Base-by-base conservation (phyloP, 2,329 filamentous ascomycete species). In the Fusarium mangiferae region DNA sequence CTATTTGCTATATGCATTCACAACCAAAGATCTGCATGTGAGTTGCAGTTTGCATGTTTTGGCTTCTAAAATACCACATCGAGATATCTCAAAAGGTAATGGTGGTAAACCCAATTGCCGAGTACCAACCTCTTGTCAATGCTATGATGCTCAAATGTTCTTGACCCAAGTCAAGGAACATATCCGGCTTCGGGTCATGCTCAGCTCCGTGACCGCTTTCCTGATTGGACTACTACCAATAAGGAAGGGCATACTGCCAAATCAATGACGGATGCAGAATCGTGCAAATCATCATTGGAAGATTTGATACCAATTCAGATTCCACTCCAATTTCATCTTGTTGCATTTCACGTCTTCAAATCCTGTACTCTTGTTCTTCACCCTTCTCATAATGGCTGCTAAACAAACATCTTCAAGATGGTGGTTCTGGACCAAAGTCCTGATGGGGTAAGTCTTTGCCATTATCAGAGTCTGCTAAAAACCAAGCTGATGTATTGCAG, bases 371-470 rank as follows among this genome's bases (percentile, higher is more conserved):
- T 18, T 30, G 6, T 38, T 15, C 30, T 14, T 36, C 33, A 44
- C 41, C 11, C 14, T 30, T 18, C 54, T 33, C 14, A 72, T 22
- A 60, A 82, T 82, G 81, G 77, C 78, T 65, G 79, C 84, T 55
- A 85, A 85, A 68, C 89, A 85, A 76, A 82, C 86, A 18, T 69
- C 72, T 33, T 81, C 84, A 58, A 90, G 89, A 66, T 90, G 89
- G 85, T 83, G 82, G 72, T 82, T 89, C 68, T 91, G 87, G 85
- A 82, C 89, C 70, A 96, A 96, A 85, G 94, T 96, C 89, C 77
- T 92, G 10, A 84, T 85, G 59, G 90, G 87, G 93, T 95, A 86
- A 84, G 90, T 82, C 20, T 49, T 52, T 44, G 63, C 63, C 33
- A 72, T 70, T 24, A 64, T 61, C 73, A 66, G 58, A 70, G 20